Base-by-base conservation (phyloP, 352 stramenopile species). In the Halophytophthora polymorphica region DNA sequence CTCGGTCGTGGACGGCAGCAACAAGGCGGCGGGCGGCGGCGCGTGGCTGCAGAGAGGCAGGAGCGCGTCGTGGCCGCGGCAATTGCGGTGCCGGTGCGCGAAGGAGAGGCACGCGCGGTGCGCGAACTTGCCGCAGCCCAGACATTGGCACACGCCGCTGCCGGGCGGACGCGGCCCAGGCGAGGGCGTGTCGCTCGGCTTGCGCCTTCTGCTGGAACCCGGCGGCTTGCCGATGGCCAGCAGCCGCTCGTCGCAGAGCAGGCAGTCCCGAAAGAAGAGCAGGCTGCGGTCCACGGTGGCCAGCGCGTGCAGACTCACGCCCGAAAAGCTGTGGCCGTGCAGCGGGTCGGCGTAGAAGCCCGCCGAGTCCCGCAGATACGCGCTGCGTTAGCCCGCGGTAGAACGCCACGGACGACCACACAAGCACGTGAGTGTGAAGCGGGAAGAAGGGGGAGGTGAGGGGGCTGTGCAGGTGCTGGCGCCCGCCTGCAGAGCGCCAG, bases 181-280 rank as follows among this genome's bases (percentile, higher is more conserved):
- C 17, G 33, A 17, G 1, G 29, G 38, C 2, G 49, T 45, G 5
- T 51, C 17, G 19, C 10, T 12, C 11, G 37, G 15, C 33, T 40
- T 55, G 21, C 39, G 25, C 40, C 33, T 38, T 40, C 21, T 35
- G 29, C 22, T 23, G 12, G 39, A 33, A 14, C 55, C 36, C 10
- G 37, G 34, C 29, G 56, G 53, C 36, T 55, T 47, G 6, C 57
- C 56, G 35, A 85, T 53, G 14, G 59, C 54, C 28, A 85, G 57
- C 22, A 81, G 52, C 22, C 73, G 77, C 53, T 85, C 63, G 5
- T 64, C 52, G 43, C 77, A 88, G 22, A 78, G 57, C 37, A 69
- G 53, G 55, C 77, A 88, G 43, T 85, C 73, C 33, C 71, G 73
- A 56, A 85, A 85, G 46, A 83, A 83, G 40, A 88, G 64, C 19